These are phyloP conservation scores for Candida dajiaensis DNA, from an alignment of 805 yeast genomes.

Conservation along the genomic window DNA sequence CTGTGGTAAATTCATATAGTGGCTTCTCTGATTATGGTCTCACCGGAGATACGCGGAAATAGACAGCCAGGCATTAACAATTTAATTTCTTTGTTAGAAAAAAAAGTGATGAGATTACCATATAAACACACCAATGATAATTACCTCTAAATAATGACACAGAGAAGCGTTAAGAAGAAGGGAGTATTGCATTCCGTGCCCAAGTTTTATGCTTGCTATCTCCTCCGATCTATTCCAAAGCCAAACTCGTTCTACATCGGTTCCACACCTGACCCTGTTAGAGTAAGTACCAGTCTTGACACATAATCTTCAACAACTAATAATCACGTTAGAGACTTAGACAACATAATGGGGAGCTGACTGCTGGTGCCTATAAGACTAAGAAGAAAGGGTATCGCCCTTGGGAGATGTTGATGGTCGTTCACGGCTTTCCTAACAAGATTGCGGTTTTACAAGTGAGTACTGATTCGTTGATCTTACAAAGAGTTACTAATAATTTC, in stretches of 20 bases:
- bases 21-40: too few relatives aligned
- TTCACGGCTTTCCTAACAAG: slow-evolving; percentile 68
- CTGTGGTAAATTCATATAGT: too few relatives aligned
- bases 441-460: slow-evolving; percentile 54
- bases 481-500: not conserved
- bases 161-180: slow-evolving; percentile 1
- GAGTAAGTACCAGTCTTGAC: slow-evolving; percentile 25
- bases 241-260: slow-evolving; percentile 67
- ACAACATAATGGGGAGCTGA: slow-evolving; percentile 73
- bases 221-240: slow-evolving; percentile 54
- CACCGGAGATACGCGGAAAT: not conserved
- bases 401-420: slow-evolving; percentile 62
- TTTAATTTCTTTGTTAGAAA: too few relatives aligned
- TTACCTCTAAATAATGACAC: slow-evolving; percentile 9
- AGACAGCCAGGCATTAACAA: too few relatives aligned
- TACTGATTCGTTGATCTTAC: not conserved
- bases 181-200: slow-evolving; percentile 22
- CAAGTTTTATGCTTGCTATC: slow-evolving; percentile 63
- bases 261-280: slow-evolving; percentile 70
- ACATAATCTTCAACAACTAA: slow-evolving; percentile 1
- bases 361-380: slow-evolving; percentile 70
- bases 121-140: too few relatives aligned
- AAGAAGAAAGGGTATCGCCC: slow-evolving; percentile 54
- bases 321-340: slow-evolving; percentile 42
- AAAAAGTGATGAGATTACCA: too few relatives aligned